Percentiles rank a stretch among this genome's conserved stretches.
phyloP scores from a whole-genome alignment of 2,329 filamentous ascomycete genomes.

The Diaporthe citri region DNA sequence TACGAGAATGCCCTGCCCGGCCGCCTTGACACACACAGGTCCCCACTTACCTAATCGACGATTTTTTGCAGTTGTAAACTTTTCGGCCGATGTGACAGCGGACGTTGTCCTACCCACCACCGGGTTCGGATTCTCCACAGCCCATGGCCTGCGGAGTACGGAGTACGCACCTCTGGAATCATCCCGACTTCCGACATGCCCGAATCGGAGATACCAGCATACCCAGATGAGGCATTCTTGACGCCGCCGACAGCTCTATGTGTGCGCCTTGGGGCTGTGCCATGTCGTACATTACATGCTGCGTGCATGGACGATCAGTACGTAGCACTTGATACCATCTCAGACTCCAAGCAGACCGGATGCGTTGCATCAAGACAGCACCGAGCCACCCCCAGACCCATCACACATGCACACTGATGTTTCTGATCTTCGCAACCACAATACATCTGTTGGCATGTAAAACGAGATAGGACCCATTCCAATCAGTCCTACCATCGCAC shows the following conservation, averaged over 20 bases:
- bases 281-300: neutral
- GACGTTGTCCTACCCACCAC: neutral
- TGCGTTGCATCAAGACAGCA: constrained; percentile 7
- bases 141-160: constrained; percentile 19
- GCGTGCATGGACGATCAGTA: neutral
- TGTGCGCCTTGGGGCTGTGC: neutral
- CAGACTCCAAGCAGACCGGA: constrained; percentile 6
- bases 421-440: neutral
- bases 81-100: constrained; percentile 15
- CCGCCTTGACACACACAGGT: neutral
- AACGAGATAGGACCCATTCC: neutral
- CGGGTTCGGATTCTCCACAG: neutral
- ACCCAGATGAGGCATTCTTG: constrained; percentile 2
- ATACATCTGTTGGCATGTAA: neutral
- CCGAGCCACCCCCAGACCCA: neutral
- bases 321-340: neutral
- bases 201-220: neutral
- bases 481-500: neutral
- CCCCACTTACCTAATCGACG: neutral
- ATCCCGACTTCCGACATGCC: constrained; percentile 23
- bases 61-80: neutral
- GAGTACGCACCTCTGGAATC: neutral
- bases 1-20: constrained; percentile 1
- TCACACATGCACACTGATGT: neutral
- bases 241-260: neutral